Conservation (phyloP, 495 filamentous ascomycete species). For the Penicillium canariense region DNA sequence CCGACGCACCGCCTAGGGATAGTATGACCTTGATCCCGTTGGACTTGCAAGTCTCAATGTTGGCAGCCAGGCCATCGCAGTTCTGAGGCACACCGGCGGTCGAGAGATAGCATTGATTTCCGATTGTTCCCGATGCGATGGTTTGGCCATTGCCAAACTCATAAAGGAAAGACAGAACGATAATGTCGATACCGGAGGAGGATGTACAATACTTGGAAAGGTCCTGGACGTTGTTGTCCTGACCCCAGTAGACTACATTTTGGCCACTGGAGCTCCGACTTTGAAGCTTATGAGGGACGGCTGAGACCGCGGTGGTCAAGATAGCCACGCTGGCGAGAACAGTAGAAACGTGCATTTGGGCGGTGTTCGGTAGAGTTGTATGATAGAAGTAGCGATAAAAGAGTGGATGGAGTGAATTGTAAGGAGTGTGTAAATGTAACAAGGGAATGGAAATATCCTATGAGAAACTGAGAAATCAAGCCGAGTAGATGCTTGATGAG, state of each 20-base stretch:
- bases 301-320: conserved; percentile 25
- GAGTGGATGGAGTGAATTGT: not conserved
- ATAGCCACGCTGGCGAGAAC: conserved; percentile 28
- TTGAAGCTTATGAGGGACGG: conserved; percentile 25
- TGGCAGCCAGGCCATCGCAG: conserved; percentile 44
- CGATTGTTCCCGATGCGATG: conserved; percentile 28
- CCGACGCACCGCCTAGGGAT: conserved; percentile 46
- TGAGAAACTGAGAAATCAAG: not conserved
- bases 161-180: conserved; percentile 54
- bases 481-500: not conserved
- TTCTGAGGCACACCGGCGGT: conserved; percentile 23
- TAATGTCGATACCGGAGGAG: conserved; percentile 43
- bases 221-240: conserved; percentile 41
- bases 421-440: not conserved
- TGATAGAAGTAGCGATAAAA: not conserved
- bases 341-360: conserved; percentile 29
- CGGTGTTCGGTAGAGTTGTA: not conserved
- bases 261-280: conserved; percentile 24
- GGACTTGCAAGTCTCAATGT: conserved; percentile 50
- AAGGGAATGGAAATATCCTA: not conserved
- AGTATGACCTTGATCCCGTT: conserved; percentile 50
- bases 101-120: conserved; percentile 23
- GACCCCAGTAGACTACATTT: conserved; percentile 47
- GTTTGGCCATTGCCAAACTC: conserved; percentile 30
- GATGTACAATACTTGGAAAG: conserved; percentile 39